These are phyloP conservation scores for Penicillium sclerotiorum DNA, from an alignment of 2,329 filamentous ascomycete genomes.

Conservation along the genomic window DNA sequence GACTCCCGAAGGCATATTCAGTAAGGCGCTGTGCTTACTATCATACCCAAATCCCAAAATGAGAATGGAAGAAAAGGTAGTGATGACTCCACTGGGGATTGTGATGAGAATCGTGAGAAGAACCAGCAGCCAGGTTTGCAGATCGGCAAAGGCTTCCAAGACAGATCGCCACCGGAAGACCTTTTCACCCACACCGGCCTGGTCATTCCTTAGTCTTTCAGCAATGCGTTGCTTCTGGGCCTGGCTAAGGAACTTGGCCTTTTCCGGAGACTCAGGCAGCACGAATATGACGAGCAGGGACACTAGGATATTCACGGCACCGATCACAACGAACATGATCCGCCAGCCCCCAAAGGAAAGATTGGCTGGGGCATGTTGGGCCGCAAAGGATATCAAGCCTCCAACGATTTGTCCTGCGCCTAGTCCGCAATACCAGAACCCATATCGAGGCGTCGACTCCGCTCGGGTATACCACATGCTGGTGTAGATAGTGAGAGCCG, in stretches of 20 bases:
- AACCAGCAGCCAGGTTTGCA: conserved; percentile 26
- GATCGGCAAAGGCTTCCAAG: conserved; percentile 20
- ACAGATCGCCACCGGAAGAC: conserved; percentile 27
- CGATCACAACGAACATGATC: conserved; percentile 34
- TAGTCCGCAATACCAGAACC: conserved; percentile 34
- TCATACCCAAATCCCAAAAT: conserved; percentile 47
- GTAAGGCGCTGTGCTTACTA: conserved; percentile 44
- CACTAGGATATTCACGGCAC: conserved; percentile 26
- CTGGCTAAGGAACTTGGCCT: conserved; percentile 26
- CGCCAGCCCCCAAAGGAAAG: conserved; percentile 29
- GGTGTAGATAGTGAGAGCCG: conserved; percentile 30
- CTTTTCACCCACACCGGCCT: conserved; percentile 25
- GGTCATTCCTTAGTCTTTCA: conserved; percentile 21
- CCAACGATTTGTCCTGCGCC: conserved; percentile 34
- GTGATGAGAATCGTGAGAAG: conserved; percentile 37
- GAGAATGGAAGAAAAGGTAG: conserved; percentile 49
- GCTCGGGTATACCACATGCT: conserved; percentile 32
- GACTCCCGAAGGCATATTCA: conserved; percentile 50
- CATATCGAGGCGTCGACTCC: conserved; percentile 31
- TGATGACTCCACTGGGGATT: conserved; percentile 50
- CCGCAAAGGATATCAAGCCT: conserved; percentile 31
- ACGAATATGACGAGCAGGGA: conserved; percentile 23
- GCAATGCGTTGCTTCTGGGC: conserved; percentile 21
- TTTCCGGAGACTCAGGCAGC: conserved; percentile 23
- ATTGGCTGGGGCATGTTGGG: conserved; percentile 27